phyloP scores from a whole-genome alignment of 805 yeast genomes.

The Lipomyces anomalus region DNA sequence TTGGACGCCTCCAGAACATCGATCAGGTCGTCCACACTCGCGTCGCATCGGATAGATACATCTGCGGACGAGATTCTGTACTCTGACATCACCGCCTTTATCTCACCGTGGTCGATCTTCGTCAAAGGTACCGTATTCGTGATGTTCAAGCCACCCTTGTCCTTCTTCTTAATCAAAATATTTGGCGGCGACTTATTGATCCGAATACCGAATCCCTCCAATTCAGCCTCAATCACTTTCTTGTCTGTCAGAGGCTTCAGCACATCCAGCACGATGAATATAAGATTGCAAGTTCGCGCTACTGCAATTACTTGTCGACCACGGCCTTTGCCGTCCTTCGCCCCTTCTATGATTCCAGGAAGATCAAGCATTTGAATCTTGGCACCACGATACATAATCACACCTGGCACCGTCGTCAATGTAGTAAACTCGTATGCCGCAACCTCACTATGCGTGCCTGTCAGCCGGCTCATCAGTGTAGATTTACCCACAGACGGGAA shows the following conservation, averaged over 20 bases:
- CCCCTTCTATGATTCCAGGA: conserved; percentile 97
- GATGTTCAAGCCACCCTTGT: conserved; percentile 90
- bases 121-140: conserved; percentile 92
- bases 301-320: conserved; percentile 99
- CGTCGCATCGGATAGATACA: conserved; percentile 94
- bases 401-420: conserved; percentile 95
- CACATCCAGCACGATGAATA: conserved; percentile 91
- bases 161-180: conserved; percentile 84
- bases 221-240: conserved; percentile 85
- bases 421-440: conserved; percentile 91
- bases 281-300: conserved; percentile 92
- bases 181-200: conserved; percentile 87
- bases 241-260: conserved; percentile 94
- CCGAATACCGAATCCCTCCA: conserved; percentile 97
- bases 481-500: conserved; percentile 85
- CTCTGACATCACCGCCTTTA: conserved; percentile 93
- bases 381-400: conserved; percentile 92
- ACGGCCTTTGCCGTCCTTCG: conserved; percentile 97
- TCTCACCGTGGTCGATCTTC: conserved; percentile 85
- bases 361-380: conserved; percentile 95
- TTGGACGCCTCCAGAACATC: conserved; percentile 87
- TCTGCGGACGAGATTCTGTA: conserved; percentile 94
- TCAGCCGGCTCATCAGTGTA: conserved; percentile 77
- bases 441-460: conserved; percentile 96
- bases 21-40: conserved; percentile 92